A percentile compares a stretch with the other conserved stretches of the same genome.
Evolutionary conservation across 139 green algal species (phyloP).

Genomic region (Tetratostichococcus sp.): DNA sequence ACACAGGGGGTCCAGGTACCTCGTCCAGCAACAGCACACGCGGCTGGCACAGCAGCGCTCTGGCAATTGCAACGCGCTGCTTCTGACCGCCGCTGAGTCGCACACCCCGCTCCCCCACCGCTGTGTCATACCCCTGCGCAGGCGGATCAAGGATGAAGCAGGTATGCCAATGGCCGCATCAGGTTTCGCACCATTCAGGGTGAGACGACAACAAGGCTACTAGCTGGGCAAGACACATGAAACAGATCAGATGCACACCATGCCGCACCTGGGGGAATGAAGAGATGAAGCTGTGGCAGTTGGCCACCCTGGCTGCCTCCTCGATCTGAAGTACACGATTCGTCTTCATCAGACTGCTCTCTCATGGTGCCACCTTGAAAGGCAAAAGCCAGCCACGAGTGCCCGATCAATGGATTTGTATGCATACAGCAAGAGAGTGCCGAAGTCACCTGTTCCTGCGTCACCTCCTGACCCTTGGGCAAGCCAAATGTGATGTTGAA

Average conservation of each 20-base stretch:
- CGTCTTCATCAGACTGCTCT: too few relatives aligned
- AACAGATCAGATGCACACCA: too few relatives aligned
- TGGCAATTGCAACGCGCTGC: slow-evolving; percentile 52
- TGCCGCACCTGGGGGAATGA: slow-evolving; percentile 45
- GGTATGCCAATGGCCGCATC: slow-evolving; percentile 12
- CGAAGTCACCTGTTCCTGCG: slow-evolving; percentile 16
- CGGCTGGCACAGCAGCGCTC: slow-evolving; percentile 50
- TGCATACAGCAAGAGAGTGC: too few relatives aligned
- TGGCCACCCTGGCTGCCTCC: slow-evolving; percentile 63
- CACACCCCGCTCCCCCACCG: slow-evolving; percentile 24
- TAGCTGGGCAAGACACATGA: too few relatives aligned
- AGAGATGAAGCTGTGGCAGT: slow-evolving; percentile 80
- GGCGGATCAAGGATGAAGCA: too few relatives aligned
- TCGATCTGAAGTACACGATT: slow-evolving; percentile 45
- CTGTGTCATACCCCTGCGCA: slow-evolving; percentile 10
- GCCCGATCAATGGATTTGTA: too few relatives aligned
- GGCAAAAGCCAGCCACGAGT: too few relatives aligned
- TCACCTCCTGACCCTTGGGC: not conserved
- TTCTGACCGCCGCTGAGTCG: slow-evolving; percentile 13
- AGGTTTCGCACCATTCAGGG: too few relatives aligned
- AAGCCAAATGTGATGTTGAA: slow-evolving; percentile 34
- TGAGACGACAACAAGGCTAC: too few relatives aligned
- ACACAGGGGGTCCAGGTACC: slow-evolving; percentile 13
- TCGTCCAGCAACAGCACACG: slow-evolving; percentile 61
- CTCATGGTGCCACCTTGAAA: too few relatives aligned